Base-by-base conservation (phyloP, 805 yeast species). In the Candida tammaniensis region DNA sequence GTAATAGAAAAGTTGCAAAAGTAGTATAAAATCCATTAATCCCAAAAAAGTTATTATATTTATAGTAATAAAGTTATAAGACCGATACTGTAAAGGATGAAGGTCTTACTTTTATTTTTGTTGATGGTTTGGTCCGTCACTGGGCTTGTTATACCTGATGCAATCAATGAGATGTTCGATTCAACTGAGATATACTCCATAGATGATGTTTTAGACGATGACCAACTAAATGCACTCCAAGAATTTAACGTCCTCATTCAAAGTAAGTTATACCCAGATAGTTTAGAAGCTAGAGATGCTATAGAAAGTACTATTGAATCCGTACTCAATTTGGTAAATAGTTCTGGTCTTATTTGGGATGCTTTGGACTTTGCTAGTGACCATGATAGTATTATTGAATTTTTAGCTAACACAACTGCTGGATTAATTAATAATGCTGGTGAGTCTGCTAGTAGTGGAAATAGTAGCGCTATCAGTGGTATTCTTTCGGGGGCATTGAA, bases 291-390 rank as follows among this genome's bases (percentile, higher is more conserved):
- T 4, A 47, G 64, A 45, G 56, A 48, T 24, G n/a, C n/a, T n/a
- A 19, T 38, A 24, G 52, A 53, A 22, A 35, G 40, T 15, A 45
- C 57, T 3, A 42, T 60, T 11, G 64, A 51, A 22, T 26, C 36
- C 6, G 35, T 57, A 4, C 37, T 64, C 13, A 28, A 42, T 4
- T 33, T 51, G 5, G 43, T 65, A 15, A 65, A 67, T 43, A 38
- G 33, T 10, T 49, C 70, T 0, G 66, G 64, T 16, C 40, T 67
- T 15, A 39, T 67, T 25, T 67, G 56, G 45, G 44, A 43, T 10
- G 52, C 52, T n/a, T 52, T 67, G 31, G 68, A 67, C 38, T 55
- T 51, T 19, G 49, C 61, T 15, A 66, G 64, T 4, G 60, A 50
- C 25, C 44, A 51, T 38, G 61, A 64, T 6, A 30, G 33, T 8